Conservation (phyloP, 2,329 filamentous ascomycete species). For the Aureobasidium sp. region DNA sequence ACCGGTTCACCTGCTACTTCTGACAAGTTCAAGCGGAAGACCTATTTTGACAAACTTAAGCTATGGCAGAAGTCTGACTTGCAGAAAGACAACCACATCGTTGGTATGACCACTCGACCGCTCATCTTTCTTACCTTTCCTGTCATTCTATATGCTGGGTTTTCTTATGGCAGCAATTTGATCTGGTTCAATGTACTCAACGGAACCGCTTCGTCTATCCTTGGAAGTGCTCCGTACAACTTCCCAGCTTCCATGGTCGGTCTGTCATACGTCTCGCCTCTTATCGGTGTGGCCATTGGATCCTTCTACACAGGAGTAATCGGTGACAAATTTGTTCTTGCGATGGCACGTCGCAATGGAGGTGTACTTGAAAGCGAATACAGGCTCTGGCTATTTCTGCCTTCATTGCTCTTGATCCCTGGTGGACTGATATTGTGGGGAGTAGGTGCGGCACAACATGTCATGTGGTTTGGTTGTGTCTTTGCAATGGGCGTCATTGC, state of each 20-base stretch:
- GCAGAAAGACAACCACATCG: conserved; percentile 23
- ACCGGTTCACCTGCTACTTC: neutral
- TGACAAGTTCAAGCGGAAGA: conserved; percentile 18
- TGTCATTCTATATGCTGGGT: conserved; percentile 31
- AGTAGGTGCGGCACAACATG: conserved; percentile 38
- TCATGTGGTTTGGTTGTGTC: conserved; percentile 26
- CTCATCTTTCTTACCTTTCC: conserved; percentile 25
- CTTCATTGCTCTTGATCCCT: conserved; percentile 34
- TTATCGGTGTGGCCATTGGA: conserved; percentile 29
- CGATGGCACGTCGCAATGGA: conserved; percentile 28
- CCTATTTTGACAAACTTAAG: conserved; percentile 26
- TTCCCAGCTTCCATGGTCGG: conserved; percentile 32
- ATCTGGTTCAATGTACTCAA: conserved; percentile 38
- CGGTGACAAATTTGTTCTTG: conserved; percentile 26
- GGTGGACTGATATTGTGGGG: conserved; percentile 42
- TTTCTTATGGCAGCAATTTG: conserved; percentile 31
- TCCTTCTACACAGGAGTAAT: conserved; percentile 28
- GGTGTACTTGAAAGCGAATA: conserved; percentile 34
- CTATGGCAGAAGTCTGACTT: conserved; percentile 23
- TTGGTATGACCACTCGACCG: conserved; percentile 22
- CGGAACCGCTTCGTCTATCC: conserved; percentile 32
- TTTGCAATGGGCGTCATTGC: conserved; percentile 41
- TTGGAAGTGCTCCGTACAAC: conserved; percentile 29
- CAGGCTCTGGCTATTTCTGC: conserved; percentile 31
- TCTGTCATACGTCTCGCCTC: conserved; percentile 27